Evolutionary conservation across 2,329 filamentous ascomycete species (phyloP), one percentile per base, ranked within the genome.

Genomic region (Sporothrix brasiliensis): DNA sequence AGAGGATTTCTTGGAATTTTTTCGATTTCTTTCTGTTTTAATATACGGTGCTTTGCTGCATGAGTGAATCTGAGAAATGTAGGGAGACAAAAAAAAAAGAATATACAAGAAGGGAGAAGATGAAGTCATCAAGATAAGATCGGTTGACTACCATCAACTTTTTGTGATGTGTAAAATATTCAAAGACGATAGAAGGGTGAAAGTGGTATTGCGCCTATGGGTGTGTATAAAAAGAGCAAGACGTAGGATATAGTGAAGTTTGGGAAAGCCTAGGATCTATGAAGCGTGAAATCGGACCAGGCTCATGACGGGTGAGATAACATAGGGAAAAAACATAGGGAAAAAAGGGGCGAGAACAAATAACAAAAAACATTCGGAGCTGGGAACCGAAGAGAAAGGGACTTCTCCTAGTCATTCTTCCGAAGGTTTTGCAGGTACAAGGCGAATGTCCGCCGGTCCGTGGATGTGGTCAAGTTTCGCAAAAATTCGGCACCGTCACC

Each of bases 341-440:
- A n/a, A n/a, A n/a, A 24, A 24, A 24, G 41, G 9, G 24, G 49
- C 21, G 41, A 30, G 24, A 13, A 24, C 4, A 34, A 19, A 27
- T 3, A 14, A 54, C n/a, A n/a, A 47, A 30, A 50, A 27, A 10
- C 4, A 7, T 50, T 7, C 14, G 16, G 19, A 50, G 16, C 16
- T 19, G 10, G n/a, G 52, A 34, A 53, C 14, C 27, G 10, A 34
- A 27, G 13, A 21, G 16, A 19, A 52, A 50, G 14, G 19, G 6
- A 19, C 10, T 16, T 10, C 11, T 41, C 39, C 67, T 65, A 74
- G 39, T 69, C 71, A 73, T 76, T 81, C 77, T 85, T 88, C 68
- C 88, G 76, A 54, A 91, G 82, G 13, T 81, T 82, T 73, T 86
- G 83, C 60, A 94, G 80, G 76, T 92, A 94, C 54, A 84, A 83